These are phyloP conservation scores for Lavandula angustifolia DNA, from an alignment of 257 asterid genomes.

Conservation along the genomic window DNA sequence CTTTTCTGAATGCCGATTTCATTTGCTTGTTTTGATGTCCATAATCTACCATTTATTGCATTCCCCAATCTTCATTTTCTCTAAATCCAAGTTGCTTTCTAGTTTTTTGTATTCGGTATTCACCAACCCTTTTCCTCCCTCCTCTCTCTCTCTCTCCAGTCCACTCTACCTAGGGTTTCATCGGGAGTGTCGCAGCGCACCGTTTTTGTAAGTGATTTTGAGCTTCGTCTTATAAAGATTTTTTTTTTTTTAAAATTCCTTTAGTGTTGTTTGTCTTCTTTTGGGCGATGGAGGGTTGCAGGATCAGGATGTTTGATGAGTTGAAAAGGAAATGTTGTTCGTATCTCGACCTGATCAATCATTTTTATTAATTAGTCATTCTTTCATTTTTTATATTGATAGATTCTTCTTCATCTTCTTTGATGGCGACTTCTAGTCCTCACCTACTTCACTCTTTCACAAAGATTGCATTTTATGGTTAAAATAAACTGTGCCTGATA, in stretches of 20 bases:
- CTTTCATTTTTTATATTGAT: not conserved
- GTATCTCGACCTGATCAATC: not conserved
- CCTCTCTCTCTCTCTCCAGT: conserved; percentile 16
- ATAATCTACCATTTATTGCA: conserved; percentile 42
- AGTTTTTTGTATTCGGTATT: not conserved
- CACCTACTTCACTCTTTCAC: not conserved
- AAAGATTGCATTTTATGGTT: conserved; percentile 5
- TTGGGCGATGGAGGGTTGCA: not conserved
- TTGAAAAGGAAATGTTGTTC: conserved; percentile 26
- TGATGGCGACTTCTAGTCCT: conserved; percentile 33
- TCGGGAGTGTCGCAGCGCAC: conserved; percentile 24
- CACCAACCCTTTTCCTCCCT: not conserved
- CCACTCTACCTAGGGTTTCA: conserved; percentile 32
- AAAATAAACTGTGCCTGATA: conserved; percentile 34
- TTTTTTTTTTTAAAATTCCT: not conserved
- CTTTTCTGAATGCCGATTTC: too few relatives aligned
- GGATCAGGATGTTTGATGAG: conserved; percentile 28
- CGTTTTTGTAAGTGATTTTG: conserved; percentile 33
- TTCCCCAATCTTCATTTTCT: conserved; percentile 22
- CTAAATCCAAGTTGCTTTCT: conserved; percentile 23
- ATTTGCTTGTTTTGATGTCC: conserved; percentile 18
- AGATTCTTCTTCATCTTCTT: not conserved
- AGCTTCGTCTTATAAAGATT: not conserved
- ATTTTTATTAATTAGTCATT: not conserved
- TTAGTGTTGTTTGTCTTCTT: not conserved